Evolutionary conservation across 1,139 yeast species (phyloP), one percentile per base, ranked within the genome.

Genomic region (Entelexis sorbosivorans): DNA sequence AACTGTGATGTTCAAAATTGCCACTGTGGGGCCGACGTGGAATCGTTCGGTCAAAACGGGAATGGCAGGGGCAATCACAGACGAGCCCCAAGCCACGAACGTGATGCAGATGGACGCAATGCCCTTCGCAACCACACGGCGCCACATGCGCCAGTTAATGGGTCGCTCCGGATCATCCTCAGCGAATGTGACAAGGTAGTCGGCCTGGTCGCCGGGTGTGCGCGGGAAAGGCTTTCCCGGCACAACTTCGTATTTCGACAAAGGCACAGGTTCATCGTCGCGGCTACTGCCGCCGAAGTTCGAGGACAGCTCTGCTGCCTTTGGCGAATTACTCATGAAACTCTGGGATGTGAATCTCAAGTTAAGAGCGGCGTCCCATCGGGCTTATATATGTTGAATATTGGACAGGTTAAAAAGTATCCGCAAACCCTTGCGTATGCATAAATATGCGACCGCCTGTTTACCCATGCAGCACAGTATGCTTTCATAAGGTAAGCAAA

Each of bases 1-100:
- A 24, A 85, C 70, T 0, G 93, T 77, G 19, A 84, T 73, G 50
- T 84, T 82, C 40, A 85, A 70, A 19, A 79, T 73, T 14, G 79
- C 78, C 2, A 75, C 79, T 28, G 73, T 77, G 10, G 62, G 57
- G 31, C 79, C 77, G 43, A 81, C 75, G 51, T 73, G 74, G 61
- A 65, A 81, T 43, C 67, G 64, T 34, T 56, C 65, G 56, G 70
- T 59, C 39, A 81, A 58, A 20, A 65, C 72, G 0, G 63, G 53
- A 10, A 74, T 66, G 14, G 74, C 81, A 33, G 77, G 71, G 1
- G 85, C 73, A 59, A 77, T 81, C 61, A 79, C 73, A 32, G 86
- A 79, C 3, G 87, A 80, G 43, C 84, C 83, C 69, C 80, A 72
- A 2, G 56, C 19, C 8, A 56, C 59, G 8, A 78, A 68, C 35